A percentile compares a stretch with the other conserved stretches of the same genome.
These are phyloP conservation scores for Diaporthe longicolla DNA, from an alignment of 2,329 filamentous ascomycete species.

Conservation along the genomic window DNA sequence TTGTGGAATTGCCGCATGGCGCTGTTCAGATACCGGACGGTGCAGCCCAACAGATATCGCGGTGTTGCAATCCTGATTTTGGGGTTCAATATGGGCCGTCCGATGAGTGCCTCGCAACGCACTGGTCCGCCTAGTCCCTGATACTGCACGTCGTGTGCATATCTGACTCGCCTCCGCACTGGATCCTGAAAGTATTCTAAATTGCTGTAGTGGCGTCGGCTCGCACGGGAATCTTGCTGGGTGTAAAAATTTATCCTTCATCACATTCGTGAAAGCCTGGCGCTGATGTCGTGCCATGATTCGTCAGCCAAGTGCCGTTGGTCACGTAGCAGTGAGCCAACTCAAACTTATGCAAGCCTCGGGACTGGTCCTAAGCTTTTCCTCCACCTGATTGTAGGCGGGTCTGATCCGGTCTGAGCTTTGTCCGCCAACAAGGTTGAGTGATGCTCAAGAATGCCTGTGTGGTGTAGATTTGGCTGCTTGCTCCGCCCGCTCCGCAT, in stretches of 20 bases:
- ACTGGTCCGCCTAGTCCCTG: background rate
- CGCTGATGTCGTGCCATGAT: conserved; percentile 13
- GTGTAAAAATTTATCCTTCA: background rate
- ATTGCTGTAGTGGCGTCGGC: background rate
- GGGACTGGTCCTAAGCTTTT: background rate
- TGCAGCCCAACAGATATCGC: background rate
- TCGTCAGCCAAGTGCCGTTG: conserved; percentile 10
- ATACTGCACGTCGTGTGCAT: background rate
- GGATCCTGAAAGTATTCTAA: background rate
- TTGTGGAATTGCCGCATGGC: background rate
- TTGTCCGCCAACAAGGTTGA: conserved; percentile 28
- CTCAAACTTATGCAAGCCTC: conserved; percentile 8
- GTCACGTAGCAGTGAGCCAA: conserved; percentile 32
- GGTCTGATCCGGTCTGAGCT: background rate
- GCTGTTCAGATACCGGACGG: background rate
- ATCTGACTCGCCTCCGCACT: background rate
- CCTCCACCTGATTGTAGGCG: background rate
- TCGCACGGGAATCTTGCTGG: conserved; percentile 12
- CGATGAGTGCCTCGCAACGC: conserved; percentile 1
- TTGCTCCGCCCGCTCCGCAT: conserved; percentile 14
- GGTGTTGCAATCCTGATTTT: background rate
- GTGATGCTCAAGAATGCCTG: background rate
- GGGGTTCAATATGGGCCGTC: background rate
- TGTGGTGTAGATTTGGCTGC: conserved; percentile 10
- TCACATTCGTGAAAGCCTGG: background rate